phyloP scores from a whole-genome alignment of 139 green algal genomes.

The Nannochloris sp. region DNA sequence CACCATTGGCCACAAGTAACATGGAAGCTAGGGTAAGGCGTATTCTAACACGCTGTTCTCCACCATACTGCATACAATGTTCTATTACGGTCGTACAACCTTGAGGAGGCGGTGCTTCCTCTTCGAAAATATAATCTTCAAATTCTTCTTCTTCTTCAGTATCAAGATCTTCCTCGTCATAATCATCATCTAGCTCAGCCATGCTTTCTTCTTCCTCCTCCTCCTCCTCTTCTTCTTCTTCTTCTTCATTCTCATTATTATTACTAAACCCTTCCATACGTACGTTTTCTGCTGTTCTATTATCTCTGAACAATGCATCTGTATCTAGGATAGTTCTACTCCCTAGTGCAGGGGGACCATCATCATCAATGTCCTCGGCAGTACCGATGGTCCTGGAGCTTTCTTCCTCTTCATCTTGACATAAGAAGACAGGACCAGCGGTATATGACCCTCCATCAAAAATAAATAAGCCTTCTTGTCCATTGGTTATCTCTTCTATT shows the following conservation, averaged over 20 bases:
- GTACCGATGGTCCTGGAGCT: not conserved
- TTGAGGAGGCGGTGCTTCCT: not conserved
- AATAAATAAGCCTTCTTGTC: conserved; percentile 33
- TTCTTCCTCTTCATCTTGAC: not conserved
- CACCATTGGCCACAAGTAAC: not conserved
- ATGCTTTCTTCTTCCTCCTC: not conserved
- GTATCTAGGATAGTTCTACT: not conserved
- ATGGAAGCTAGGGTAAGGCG: conserved; percentile 20
- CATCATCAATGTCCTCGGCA: not conserved
- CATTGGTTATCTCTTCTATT: conserved; percentile 9
- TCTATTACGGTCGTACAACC: conserved; percentile 12
- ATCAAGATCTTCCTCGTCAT: not conserved
- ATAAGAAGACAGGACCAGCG: conserved; percentile 13
- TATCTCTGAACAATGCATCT: too few relatives aligned
- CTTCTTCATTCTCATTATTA: too few relatives aligned
- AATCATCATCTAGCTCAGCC: not conserved
- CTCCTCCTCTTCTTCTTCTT: conserved; percentile 4
- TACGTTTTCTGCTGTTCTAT: not conserved
- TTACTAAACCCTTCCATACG: not conserved
- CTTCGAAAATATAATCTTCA: not conserved
- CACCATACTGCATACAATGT: conserved; percentile 36
- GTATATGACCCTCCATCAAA: conserved; percentile 43
- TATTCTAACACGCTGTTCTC: conserved; percentile 34
- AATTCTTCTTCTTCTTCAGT: conserved; percentile 9
- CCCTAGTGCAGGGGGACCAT: not conserved